Evolutionary conservation across 179 eudicot genomes (phyloP), one percentile per base, ranked within the genome.

Genomic region (Camellia oleifera): DNA sequence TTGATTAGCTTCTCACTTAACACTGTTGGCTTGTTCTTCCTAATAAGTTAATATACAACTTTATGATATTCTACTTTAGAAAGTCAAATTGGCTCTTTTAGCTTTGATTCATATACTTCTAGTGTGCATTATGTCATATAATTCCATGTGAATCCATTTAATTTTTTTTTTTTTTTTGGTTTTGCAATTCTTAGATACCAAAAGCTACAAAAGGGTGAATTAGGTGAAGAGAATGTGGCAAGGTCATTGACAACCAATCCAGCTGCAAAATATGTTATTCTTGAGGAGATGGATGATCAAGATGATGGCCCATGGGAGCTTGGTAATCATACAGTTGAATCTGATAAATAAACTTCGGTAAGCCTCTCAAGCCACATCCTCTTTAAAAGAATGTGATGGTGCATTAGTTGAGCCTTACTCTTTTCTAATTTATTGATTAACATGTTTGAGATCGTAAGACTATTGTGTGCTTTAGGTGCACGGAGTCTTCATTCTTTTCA

Each of bases 201-300:
- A 52, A 93, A 92, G 88, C 88, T 92, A 82, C 97, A 95, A 48
- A 88, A 86, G 82, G 95, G 88, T 66, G 85, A 83, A 68, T 42
- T 45, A 77, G 76, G 65, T 78, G 86, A 75, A 69, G 32, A 32
- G 32, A 32, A 32, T 32, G 1, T 32, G 32, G 32, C 32, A 0
- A 32, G 32, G 32, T 32, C 88, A 54, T 58, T 42, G 69, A 72
- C 75, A 57, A 81, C 83, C 54, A 81, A 79, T 81, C 83, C 77
- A n/a, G 83, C 92, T 61, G 85, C 93, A 52, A 95, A 89, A 82
- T 95, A 95, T 87, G 98, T 87, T 83, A 95, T 93, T 81, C 97
- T 95, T 52, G 98, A 95, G 76, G 96, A 94, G 86, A 83, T 84
- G 64, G 97, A 93, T 74, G 95, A 91, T 81, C 88, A 89, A 81